Evolutionary conservation across 164 flowering plant species (phyloP).

Genomic region (Kalanchoe fedtschenkoi): DNA sequence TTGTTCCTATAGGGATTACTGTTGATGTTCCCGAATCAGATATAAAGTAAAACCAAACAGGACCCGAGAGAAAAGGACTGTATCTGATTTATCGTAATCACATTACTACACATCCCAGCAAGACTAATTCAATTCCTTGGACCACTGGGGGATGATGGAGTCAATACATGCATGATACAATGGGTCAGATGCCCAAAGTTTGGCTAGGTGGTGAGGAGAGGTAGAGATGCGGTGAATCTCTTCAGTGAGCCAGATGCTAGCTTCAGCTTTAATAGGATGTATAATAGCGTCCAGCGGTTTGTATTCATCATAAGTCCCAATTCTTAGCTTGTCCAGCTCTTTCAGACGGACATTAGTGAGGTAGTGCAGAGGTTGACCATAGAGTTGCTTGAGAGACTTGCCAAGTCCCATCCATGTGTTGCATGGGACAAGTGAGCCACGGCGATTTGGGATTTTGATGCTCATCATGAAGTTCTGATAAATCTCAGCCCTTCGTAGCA

Average conservation of each 20-base stretch:
- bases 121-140: too few species aligned
- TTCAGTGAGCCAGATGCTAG: slow-evolving; percentile 73
- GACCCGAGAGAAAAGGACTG: too few species aligned
- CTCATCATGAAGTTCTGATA: slow-evolving; percentile 84
- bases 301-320: slow-evolving; percentile 43
- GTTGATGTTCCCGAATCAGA: too few species aligned
- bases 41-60: too few species aligned
- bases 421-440: slow-evolving; percentile 59
- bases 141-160: slow-evolving; percentile 40
- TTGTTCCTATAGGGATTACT: too few species aligned
- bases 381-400: slow-evolving; percentile 56
- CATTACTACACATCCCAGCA: too few species aligned
- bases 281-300: slow-evolving; percentile 46
- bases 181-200: slow-evolving; percentile 58
- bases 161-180: slow-evolving; percentile 55
- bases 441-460: slow-evolving; percentile 48
- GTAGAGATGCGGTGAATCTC: slow-evolving; percentile 61
- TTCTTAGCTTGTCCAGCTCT: slow-evolving; percentile 58
- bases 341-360: slow-evolving; percentile 63
- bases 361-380: slow-evolving; percentile 84
- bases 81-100: too few species aligned
- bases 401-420: slow-evolving; percentile 66
- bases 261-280: slow-evolving; percentile 81
- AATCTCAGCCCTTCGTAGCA: slow-evolving; percentile 55
- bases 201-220: slow-evolving; percentile 47